Evolutionary conservation across 2,329 filamentous ascomycete species (phyloP).

Genomic region (Botrytis elliptica): DNA sequence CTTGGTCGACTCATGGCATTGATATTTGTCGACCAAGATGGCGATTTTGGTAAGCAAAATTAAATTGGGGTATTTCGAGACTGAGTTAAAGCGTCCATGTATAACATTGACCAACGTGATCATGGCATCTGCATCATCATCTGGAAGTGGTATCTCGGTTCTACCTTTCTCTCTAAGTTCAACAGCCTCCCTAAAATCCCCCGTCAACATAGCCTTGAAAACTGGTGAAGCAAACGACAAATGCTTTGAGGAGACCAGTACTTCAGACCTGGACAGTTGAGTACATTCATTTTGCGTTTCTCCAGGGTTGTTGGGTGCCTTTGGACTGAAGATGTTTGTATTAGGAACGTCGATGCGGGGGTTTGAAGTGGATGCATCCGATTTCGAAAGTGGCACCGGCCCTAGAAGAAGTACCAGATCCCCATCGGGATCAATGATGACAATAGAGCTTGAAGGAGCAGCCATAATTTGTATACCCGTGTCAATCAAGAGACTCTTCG

Average conservation of each 20-base stretch:
- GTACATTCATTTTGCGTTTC: neutral
- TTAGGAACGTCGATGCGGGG: neutral
- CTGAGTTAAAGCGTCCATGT: neutral
- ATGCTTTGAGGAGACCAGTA: conserved; percentile 12
- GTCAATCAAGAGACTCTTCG: neutral
- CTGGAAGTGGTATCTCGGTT: conserved; percentile 3
- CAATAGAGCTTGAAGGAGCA: neutral
- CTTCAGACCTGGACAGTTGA: neutral
- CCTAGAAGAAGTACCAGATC: neutral
- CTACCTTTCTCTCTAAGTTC: neutral
- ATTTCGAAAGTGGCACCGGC: neutral
- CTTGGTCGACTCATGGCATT: neutral
- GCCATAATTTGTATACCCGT: neutral
- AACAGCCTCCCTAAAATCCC: neutral
- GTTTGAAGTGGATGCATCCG: neutral
- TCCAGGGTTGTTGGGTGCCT: too few relatives aligned
- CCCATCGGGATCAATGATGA: conserved; percentile 4
- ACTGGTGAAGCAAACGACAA: conserved; percentile 15
- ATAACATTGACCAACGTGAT: neutral
- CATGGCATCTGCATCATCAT: neutral
- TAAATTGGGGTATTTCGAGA: neutral
- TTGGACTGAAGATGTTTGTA: too few relatives aligned
- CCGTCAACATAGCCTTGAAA: conserved; percentile 14
- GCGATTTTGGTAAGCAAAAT: neutral
- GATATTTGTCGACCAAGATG: conserved; percentile 16